Evolutionary conservation across 129 eudicot species (phyloP).

Genomic region (Flaveria ramosissima): DNA sequence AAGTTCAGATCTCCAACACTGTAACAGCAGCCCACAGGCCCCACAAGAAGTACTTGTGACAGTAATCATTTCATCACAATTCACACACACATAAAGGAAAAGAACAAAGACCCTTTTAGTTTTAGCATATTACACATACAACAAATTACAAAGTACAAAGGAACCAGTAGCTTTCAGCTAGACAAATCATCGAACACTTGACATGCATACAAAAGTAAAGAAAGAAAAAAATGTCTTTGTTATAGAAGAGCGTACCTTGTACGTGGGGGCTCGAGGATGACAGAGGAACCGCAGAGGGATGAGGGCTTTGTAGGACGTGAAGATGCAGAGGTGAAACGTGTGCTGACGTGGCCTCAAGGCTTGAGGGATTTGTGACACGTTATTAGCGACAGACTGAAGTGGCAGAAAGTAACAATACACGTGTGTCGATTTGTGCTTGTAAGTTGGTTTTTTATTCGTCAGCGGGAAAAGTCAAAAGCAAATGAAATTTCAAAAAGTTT

Average conservation of each 20-base stretch:
- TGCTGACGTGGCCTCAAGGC: not conserved
- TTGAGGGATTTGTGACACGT: slow-evolving; percentile 14
- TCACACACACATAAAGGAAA: not conserved
- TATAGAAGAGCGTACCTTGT: not conserved
- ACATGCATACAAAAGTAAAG: slow-evolving; percentile 13
- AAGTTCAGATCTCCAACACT: too few relatives aligned
- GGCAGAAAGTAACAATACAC: not conserved
- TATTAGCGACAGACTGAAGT: not conserved
- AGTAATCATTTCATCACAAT: too few relatives aligned
- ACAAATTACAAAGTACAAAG: not conserved
- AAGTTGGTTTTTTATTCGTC: not conserved
- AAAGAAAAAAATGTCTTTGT: too few relatives aligned
- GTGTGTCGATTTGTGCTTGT: not conserved
- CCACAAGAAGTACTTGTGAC: too few relatives aligned
- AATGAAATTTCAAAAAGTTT: too few relatives aligned
- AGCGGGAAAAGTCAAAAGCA: too few relatives aligned
- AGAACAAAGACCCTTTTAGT: not conserved
- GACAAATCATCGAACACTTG: slow-evolving; percentile 29
- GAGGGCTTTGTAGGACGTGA: slow-evolving; percentile 7
- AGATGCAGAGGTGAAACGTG: not conserved
- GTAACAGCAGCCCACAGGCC: too few relatives aligned
- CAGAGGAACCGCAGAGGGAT: not conserved
- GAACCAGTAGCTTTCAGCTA: not conserved
- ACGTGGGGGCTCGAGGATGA: slow-evolving; percentile 4
- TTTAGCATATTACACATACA: not conserved